phyloP scores from a whole-genome alignment of 2,329 filamentous ascomycete species.

The Lecanicillium sp. region DNA sequence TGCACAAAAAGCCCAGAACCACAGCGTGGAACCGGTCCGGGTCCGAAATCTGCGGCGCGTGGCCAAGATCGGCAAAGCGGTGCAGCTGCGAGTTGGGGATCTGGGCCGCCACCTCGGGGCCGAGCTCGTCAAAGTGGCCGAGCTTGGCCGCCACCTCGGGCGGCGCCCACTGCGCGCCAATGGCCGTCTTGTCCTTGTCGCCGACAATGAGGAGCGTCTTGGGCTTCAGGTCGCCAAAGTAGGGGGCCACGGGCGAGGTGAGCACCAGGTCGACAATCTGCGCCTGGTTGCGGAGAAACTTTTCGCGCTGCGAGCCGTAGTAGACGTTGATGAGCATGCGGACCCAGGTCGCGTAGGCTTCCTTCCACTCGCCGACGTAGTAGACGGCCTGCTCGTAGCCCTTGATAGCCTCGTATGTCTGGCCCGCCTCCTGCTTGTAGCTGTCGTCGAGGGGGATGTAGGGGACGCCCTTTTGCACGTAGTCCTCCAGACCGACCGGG shows the following conservation, averaged over 20 bases:
- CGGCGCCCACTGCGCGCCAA: constrained; percentile 44
- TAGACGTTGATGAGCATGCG: constrained; percentile 47
- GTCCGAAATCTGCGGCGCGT: constrained; percentile 46
- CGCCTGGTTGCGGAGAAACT: constrained; percentile 40
- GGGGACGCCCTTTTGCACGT: constrained; percentile 39
- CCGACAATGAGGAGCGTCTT: constrained; percentile 43
- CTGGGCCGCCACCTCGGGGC: constrained; percentile 32
- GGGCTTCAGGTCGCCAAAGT: constrained; percentile 36
- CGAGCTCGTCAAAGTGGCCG: constrained; percentile 43
- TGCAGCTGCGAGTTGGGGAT: constrained; percentile 38
- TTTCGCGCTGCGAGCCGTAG: constrained; percentile 30
- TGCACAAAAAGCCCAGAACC: constrained; percentile 35
- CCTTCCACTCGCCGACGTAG: constrained; percentile 39
- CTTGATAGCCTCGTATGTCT: constrained; percentile 35
- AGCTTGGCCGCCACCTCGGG: constrained; percentile 34
- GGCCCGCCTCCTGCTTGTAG: constrained; percentile 28
- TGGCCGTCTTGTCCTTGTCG: constrained; percentile 44
- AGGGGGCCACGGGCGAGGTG: constrained; percentile 42
- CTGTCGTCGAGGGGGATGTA: constrained; percentile 34
- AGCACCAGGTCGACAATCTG: constrained; percentile 47
- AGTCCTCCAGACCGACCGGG: constrained; percentile 47
- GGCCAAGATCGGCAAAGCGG: constrained; percentile 39
- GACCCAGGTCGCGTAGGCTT: constrained; percentile 45
- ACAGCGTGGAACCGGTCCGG: constrained; percentile 38
- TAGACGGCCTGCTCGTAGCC: constrained; percentile 40